These are phyloP conservation scores for Ascochyta rabiei DNA, from an alignment of 2,329 filamentous ascomycete genomes.

Conservation along the genomic window DNA sequence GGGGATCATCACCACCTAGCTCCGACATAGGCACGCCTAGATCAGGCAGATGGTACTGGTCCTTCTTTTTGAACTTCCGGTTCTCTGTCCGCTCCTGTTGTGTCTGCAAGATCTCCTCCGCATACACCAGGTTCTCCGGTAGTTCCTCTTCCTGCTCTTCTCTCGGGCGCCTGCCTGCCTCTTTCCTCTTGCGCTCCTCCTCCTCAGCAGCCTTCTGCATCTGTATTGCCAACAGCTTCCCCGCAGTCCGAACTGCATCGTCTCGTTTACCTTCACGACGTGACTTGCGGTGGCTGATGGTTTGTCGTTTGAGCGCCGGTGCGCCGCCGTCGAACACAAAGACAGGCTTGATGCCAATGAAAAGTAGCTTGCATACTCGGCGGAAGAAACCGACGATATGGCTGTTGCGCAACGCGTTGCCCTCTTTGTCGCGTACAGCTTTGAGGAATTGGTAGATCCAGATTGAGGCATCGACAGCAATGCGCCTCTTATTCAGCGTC, in stretches of 20 bases:
- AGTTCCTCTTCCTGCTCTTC: slow-evolving; percentile 71
- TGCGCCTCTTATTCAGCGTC: slow-evolving; percentile 92
- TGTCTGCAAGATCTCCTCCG: slow-evolving; percentile 85
- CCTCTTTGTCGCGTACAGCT: slow-evolving; percentile 97
- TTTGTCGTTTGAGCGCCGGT: slow-evolving; percentile 87
- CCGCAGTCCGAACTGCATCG: slow-evolving; percentile 89
- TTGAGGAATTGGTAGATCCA: slow-evolving; percentile 99
- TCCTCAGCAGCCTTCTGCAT: slow-evolving; percentile 91
- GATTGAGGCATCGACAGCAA: slow-evolving; percentile 97
- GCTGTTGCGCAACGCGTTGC: slow-evolving; percentile 92
- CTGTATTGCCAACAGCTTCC: slow-evolving; percentile 89
- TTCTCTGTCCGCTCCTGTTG: slow-evolving; percentile 74
- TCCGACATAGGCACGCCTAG: slow-evolving; percentile 76
- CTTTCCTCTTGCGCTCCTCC: slow-evolving; percentile 71
- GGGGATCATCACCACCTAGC: slow-evolving; percentile 90
- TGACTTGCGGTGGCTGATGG: slow-evolving; percentile 77
- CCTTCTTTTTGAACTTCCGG: slow-evolving; percentile 85
- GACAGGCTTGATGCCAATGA: slow-evolving; percentile 93
- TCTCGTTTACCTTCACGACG: slow-evolving; percentile 87
- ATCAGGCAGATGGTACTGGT: slow-evolving; percentile 93
- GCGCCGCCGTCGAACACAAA: slow-evolving; percentile 99
- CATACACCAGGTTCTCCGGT: slow-evolving; percentile 81
- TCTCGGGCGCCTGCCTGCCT: slow-evolving; percentile 48
- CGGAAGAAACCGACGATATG: slow-evolving; percentile 98
- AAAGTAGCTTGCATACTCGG: slow-evolving; percentile 95